phyloP scores from a whole-genome alignment of 73 alveolate genomes.

The Uronychia setigera region DNA sequence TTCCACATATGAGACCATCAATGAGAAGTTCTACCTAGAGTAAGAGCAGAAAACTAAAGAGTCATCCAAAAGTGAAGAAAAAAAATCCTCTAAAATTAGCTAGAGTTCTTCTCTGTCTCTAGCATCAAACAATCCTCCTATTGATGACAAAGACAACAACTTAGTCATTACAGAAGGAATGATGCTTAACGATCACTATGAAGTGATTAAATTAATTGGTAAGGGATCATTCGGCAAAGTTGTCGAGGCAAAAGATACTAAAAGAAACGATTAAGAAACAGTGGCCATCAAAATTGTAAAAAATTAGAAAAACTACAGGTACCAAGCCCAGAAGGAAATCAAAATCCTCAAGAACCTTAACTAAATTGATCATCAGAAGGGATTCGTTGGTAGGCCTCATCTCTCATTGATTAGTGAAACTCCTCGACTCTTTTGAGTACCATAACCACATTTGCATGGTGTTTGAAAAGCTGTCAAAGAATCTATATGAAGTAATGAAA shows the following conservation, averaged over 20 bases:
- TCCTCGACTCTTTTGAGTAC: constrained; percentile 1
- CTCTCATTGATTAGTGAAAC: not conserved
- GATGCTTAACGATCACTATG: not conserved
- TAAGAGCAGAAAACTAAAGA: not conserved
- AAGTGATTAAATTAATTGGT: not conserved
- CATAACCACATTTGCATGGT: constrained; percentile 14
- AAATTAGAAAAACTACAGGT: not conserved
- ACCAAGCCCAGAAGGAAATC: constrained; percentile 25
- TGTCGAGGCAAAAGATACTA: not conserved
- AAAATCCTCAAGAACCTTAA: constrained; percentile 19
- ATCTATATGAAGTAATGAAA: constrained; percentile 8
- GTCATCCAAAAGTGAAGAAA: not conserved
- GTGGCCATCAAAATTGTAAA: constrained; percentile 30
- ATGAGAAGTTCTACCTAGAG: not conserved
- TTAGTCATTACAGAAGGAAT: not conserved
- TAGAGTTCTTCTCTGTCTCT: too few species aligned
- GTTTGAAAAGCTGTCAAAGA: constrained; percentile 9
- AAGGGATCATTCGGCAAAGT: not conserved
- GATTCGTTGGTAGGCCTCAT: not conserved
- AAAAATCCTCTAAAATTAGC: too few species aligned
- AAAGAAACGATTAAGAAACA: not conserved
- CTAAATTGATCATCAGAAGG: not conserved
- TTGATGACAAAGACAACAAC: not conserved
- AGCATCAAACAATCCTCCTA: too few species aligned
- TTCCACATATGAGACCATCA: not conserved